A percentile compares a stretch with the other conserved stretches of the same genome.
These are phyloP conservation scores for Chernovozyma aurita DNA, from an alignment of 1,139 yeast species.

Conservation along the genomic window DNA sequence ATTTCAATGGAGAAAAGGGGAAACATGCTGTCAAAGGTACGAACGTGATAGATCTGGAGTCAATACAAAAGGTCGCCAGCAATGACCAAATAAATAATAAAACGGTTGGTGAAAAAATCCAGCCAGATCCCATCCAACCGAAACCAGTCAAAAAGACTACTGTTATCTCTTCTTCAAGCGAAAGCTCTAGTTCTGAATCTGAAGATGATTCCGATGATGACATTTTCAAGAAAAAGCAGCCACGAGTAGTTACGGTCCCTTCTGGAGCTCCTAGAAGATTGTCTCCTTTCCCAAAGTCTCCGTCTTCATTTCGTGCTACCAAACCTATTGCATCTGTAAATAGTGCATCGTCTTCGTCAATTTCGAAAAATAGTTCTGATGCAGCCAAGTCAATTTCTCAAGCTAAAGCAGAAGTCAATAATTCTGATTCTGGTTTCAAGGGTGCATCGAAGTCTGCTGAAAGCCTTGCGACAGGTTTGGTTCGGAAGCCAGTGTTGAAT, in stretches of 20 bases:
- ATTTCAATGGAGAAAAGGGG: background rate
- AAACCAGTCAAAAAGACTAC: background rate
- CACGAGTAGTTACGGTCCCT: conserved; percentile 7
- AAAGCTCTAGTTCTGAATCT: conserved; percentile 13
- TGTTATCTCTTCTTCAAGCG: conserved; percentile 4
- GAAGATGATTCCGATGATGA: conserved; percentile 15
- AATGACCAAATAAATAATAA: background rate
- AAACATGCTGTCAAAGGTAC: background rate
- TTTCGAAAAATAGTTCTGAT: background rate
- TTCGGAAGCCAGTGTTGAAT: conserved; percentile 34
- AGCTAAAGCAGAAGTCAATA: background rate
- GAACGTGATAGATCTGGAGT: background rate
- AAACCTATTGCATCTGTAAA: too few relatives aligned
- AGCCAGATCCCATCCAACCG: background rate
- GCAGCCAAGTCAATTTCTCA: background rate
- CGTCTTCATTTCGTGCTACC: background rate
- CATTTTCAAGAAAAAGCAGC: conserved; percentile 9
- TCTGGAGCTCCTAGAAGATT: conserved; percentile 1
- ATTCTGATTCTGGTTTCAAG: background rate
- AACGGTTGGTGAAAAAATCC: background rate
- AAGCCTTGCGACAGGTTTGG: background rate
- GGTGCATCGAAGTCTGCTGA: background rate
- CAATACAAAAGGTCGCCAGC: background rate
- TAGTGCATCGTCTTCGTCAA: background rate
- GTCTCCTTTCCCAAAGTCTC: conserved; percentile 1